Evolutionary conservation across 768 basidiomycete species (phyloP).

Genomic region (Boletus rubroflammeus): DNA sequence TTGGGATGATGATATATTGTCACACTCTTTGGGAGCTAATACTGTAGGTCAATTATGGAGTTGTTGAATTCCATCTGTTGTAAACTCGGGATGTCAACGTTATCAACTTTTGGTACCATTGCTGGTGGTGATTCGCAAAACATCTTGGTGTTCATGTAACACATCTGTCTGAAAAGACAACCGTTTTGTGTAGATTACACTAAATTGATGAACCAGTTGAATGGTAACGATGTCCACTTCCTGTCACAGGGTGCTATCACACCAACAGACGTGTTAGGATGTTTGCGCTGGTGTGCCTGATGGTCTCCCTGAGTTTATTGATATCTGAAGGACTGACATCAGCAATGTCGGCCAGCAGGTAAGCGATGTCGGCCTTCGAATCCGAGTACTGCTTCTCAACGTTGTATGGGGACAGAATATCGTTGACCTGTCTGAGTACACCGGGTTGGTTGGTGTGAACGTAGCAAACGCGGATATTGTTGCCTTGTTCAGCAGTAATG

Average conservation of each 20-base stretch:
- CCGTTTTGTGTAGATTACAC: slow-evolving; percentile 14
- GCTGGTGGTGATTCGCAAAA: not conserved
- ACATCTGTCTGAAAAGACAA: not conserved
- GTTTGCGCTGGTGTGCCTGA: slow-evolving; percentile 77
- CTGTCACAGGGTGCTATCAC: slow-evolving; percentile 26
- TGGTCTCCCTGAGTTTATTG: slow-evolving; percentile 70
- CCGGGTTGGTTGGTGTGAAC: slow-evolving; percentile 95
- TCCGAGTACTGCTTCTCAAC: slow-evolving; percentile 99
- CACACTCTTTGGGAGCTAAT: not conserved
- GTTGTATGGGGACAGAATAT: slow-evolving; percentile 90
- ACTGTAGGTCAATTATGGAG: slow-evolving; percentile 3
- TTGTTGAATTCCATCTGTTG: slow-evolving; percentile 13
- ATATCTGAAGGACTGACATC: slow-evolving; percentile 82
- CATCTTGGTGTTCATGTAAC: not conserved
- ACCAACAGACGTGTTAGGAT: slow-evolving; percentile 86
- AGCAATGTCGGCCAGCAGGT: slow-evolving; percentile 96
- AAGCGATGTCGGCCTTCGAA: slow-evolving; percentile 88
- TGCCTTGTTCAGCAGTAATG: slow-evolving; percentile 78
- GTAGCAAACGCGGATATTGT: slow-evolving; percentile 86
- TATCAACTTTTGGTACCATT: not conserved
- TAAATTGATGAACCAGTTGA: slow-evolving; percentile 44
- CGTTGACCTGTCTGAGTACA: slow-evolving; percentile 93
- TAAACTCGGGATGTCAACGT: slow-evolving; percentile 1
- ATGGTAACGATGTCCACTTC: slow-evolving; percentile 31
- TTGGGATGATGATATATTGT: not conserved